Conservation (phyloP, 2,329 filamentous ascomycete species). For the Monilinia laxa region DNA sequence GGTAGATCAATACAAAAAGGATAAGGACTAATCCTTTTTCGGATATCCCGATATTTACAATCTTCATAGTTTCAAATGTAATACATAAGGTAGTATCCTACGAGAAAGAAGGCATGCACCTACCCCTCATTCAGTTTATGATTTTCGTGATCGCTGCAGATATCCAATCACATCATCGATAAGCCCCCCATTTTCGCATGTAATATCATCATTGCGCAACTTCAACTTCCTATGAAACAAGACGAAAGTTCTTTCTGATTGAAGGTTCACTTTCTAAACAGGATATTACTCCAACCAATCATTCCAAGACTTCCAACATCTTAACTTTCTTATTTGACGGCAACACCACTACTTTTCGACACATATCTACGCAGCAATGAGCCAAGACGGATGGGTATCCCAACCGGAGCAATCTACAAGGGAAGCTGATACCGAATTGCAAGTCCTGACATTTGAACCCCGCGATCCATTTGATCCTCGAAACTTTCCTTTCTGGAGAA, state of each 20-base stretch:
- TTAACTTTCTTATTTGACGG: neutral
- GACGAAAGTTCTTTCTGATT: neutral
- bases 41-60: too few species aligned
- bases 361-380: neutral
- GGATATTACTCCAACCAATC: neutral
- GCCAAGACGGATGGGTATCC: neutral
- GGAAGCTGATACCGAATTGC: neutral
- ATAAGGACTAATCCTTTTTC: neutral
- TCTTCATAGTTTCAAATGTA: neutral
- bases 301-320: neutral
- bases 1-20: neutral
- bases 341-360: neutral
- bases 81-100: neutral
- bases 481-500: conserved; percentile 41
- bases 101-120: neutral
- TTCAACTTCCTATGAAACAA: neutral
- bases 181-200: neutral
- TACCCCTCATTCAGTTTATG: conserved; percentile 13
- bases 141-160: conserved; percentile 1
- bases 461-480: conserved; percentile 36
- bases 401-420: neutral
- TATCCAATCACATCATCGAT: conserved; percentile 5
- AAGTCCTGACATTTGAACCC: conserved; percentile 18
- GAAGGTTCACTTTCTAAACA: neutral
- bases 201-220: neutral